Evolutionary conservation across 257 asterid species (phyloP), one percentile per base, ranked within the genome.

Genomic region (Linderniella brevidens): DNA sequence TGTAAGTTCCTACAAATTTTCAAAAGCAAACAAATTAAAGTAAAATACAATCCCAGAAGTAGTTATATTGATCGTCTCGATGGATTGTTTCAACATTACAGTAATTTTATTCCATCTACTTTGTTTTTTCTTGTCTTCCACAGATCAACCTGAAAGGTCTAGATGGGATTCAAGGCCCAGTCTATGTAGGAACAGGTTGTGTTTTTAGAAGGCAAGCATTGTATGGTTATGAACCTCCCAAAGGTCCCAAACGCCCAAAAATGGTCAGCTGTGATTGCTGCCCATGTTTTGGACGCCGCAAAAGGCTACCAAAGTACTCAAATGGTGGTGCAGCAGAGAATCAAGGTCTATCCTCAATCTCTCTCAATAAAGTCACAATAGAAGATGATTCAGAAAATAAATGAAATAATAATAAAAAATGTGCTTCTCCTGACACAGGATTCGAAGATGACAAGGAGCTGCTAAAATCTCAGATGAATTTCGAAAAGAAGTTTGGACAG

Each of bases 401-500:
- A 36, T 19, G 35, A 51, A 57, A 35, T 50, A 47, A 37, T 3
- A 8, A 45, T n/a, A 13, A 4, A 45, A 45, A 45, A 45, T 43
- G 1, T 13, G 11, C 54, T 36, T 35, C 41, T 61, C 11, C 17
- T 35, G 35, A 18, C 39, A n/a, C 72, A 76, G 96, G 93, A 60
- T 75, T 69, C 58, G 90, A 80, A 8, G 90, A 83, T 11, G 93
- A 87, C 58, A 77, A 80, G 53, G 95, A 83, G 69, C 58, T 77
- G 40, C 50, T 87, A 16, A 76, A 73, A 79, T 87, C 95, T 41
- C 81, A 87, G 63, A 87, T 87, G 97, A 87, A 83, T 39, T 80
- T 87, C 12, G 97, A 87, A 49, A 80, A 83, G 82, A 87, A 80
- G 60, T 87, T 87, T 32, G 97, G 97, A 25, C 97, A 83, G 48